A percentile compares a stretch with the other conserved stretches of the same genome.
Conservation (phyloP, 164 flowering plant species). For the Paratinospora sagittata region DNA sequence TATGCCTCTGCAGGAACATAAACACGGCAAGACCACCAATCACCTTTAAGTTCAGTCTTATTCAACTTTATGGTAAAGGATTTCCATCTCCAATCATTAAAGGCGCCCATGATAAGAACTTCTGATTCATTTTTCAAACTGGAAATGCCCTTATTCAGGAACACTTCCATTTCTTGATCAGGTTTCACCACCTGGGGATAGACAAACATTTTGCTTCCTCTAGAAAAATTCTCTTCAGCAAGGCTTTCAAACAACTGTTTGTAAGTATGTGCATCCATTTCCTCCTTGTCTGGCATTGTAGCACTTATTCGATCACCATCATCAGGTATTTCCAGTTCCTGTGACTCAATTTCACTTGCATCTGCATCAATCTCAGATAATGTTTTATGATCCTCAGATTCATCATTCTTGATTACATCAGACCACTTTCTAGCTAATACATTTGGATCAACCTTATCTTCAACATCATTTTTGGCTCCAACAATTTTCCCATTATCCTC, state of each 20-base stretch:
- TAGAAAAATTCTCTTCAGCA: slow-evolving; percentile 47
- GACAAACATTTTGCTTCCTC: slow-evolving; percentile 55
- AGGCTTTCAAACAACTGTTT: slow-evolving; percentile 47
- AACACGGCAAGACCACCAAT: slow-evolving; percentile 94
- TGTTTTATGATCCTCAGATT: slow-evolving; percentile 15
- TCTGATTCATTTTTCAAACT: slow-evolving; percentile 58
- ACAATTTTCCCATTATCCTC: slow-evolving; percentile 25
- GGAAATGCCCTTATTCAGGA: slow-evolving; percentile 66
- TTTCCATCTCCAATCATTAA: slow-evolving; percentile 95
- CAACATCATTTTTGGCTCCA: slow-evolving; percentile 8
- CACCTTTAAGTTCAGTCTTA: slow-evolving; percentile 60
- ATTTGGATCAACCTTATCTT: slow-evolving; percentile 16
- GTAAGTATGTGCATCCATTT: slow-evolving; percentile 36
- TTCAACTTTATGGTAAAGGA: slow-evolving; percentile 60
- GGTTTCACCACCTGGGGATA: slow-evolving; percentile 69
- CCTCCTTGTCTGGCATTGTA: slow-evolving; percentile 20
- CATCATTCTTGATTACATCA: too few relatives aligned
- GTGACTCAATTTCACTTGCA: slow-evolving; percentile 11
- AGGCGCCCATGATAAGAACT: slow-evolving; percentile 84
- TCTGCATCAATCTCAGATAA: slow-evolving; percentile 16
- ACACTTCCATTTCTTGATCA: slow-evolving; percentile 65
- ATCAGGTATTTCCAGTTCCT: slow-evolving; percentile 7
- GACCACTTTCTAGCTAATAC: slow-evolving; percentile 7
- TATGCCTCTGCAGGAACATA: slow-evolving; percentile 85
- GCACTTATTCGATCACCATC: slow-evolving; percentile 5